These are phyloP conservation scores for Ramularia endophylla DNA, from an alignment of 2,329 filamentous ascomycete genomes.

Conservation along the genomic window DNA sequence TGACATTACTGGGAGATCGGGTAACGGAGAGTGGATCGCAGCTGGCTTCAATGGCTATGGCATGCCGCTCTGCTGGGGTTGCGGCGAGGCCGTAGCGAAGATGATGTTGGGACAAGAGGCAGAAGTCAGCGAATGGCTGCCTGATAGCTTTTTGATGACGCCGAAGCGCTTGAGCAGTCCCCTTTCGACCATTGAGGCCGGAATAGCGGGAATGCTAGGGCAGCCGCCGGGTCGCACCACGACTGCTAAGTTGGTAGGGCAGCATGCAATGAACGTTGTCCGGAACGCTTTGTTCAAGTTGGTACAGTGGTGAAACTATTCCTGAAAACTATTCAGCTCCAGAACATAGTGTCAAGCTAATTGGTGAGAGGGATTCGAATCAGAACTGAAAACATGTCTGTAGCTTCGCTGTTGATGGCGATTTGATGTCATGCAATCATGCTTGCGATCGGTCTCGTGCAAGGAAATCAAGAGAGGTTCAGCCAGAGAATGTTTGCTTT, in stretches of 20 bases:
- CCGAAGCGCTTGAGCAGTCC: conserved; percentile 9
- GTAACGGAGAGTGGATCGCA: conserved; percentile 16
- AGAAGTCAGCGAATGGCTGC: conserved; percentile 12
- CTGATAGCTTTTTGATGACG: conserved; percentile 11
- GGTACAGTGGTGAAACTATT: too few relatives aligned
- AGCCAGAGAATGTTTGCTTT: too few relatives aligned
- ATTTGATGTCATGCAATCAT: too few relatives aligned
- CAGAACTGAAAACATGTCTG: too few relatives aligned
- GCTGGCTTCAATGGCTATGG: conserved; percentile 20
- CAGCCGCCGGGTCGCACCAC: conserved; percentile 1
- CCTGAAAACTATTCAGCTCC: too few relatives aligned
- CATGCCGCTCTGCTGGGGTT: conserved; percentile 19
- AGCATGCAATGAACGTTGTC: too few relatives aligned
- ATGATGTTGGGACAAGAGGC: conserved; percentile 14
- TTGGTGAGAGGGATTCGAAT: too few relatives aligned
- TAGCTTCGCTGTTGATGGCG: too few relatives aligned
- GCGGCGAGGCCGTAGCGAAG: conserved; percentile 19
- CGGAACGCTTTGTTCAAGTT: too few relatives aligned
- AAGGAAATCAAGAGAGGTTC: too few relatives aligned
- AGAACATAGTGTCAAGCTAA: too few relatives aligned
- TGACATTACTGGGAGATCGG: conserved; percentile 5
- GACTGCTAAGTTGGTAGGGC: not conserved
- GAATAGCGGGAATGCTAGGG: conserved; percentile 10
- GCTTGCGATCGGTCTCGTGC: too few relatives aligned
- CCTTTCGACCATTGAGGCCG: conserved; percentile 12